A percentile compares a stretch with the other conserved stretches of the same genome.
Evolutionary conservation across 75 land plant species (phyloP).

Genomic region (Selaginella tamariscina): DNA sequence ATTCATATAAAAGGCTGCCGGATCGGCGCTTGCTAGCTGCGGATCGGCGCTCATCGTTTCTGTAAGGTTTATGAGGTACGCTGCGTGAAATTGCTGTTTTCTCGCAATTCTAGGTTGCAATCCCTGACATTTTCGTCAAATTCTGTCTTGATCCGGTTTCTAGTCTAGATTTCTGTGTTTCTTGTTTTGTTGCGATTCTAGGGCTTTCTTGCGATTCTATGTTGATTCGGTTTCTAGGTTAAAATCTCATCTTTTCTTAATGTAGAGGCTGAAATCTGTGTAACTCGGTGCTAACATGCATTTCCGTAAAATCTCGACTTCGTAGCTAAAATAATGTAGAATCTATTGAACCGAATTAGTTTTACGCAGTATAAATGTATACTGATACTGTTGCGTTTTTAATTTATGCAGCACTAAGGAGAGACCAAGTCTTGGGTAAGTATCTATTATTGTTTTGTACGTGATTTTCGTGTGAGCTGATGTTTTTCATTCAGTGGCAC

Average conservation of each 20-base stretch:
- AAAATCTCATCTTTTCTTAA: no score
- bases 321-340: no score
- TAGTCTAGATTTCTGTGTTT: not conserved
- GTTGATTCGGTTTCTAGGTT: no score
- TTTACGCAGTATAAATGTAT: no score
- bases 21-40: not conserved
- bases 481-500: constrained; percentile 53
- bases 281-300: no score
- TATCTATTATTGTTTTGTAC: not conserved
- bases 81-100: no score
- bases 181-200: not conserved
- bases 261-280: no score
- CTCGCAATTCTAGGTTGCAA: no score
- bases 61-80: not conserved
- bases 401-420: constrained; percentile 76
- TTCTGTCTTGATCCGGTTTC: not conserved
- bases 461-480: not conserved
- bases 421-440: constrained; percentile 93
- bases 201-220: no score
- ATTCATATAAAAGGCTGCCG: not conserved
- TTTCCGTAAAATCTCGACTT: no score
- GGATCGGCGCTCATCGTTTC: constrained; percentile 1
- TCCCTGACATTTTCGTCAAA: not conserved
- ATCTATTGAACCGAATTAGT: no score
- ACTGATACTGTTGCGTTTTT: not conserved